Percentiles rank a stretch among this genome's conserved stretches.
phyloP scores from a whole-genome alignment of 106 monocot genomes.

The Agapanthus africanus region DNA sequence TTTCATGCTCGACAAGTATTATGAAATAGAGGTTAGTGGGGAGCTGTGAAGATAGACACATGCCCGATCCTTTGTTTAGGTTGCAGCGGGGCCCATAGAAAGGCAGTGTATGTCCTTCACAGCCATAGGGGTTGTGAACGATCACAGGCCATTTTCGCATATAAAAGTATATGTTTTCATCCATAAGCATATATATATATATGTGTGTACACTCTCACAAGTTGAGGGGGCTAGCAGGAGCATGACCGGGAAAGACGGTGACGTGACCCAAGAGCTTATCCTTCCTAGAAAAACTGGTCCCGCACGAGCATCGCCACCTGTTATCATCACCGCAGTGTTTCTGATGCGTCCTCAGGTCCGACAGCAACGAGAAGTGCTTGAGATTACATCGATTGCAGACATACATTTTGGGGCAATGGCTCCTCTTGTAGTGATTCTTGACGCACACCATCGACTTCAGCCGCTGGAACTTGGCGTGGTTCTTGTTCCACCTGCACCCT shows the following conservation, averaged over 20 bases:
- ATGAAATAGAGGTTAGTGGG: no score
- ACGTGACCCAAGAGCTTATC: slow-evolving; percentile 79
- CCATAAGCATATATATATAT: no score
- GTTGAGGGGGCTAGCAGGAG: slow-evolving; percentile 24
- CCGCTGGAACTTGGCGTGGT: slow-evolving; percentile 46
- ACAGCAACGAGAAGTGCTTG: slow-evolving; percentile 52
- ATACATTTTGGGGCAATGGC: slow-evolving; percentile 64
- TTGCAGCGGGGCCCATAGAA: no score
- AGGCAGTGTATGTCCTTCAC: no score
- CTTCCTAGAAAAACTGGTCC: slow-evolving; percentile 67
- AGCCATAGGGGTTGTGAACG: no score
- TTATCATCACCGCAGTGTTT: slow-evolving; percentile 45
- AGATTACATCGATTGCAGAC: slow-evolving; percentile 40
- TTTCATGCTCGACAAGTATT: no score
- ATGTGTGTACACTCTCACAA: no score
- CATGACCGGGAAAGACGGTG: slow-evolving; percentile 49
- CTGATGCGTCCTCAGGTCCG: slow-evolving; percentile 49
- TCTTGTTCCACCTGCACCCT: slow-evolving; percentile 57
- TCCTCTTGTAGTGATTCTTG: slow-evolving; percentile 55
- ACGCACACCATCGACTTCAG: slow-evolving; percentile 55
- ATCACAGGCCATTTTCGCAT: no score
- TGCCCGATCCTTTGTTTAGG: no score
- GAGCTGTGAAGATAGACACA: no score
- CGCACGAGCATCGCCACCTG: slow-evolving; percentile 63
- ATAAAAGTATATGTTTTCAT: no score